Evolutionary conservation across 345 rosid species (phyloP), one percentile per base, ranked within the genome.

Genomic region (Populus euphratica): DNA sequence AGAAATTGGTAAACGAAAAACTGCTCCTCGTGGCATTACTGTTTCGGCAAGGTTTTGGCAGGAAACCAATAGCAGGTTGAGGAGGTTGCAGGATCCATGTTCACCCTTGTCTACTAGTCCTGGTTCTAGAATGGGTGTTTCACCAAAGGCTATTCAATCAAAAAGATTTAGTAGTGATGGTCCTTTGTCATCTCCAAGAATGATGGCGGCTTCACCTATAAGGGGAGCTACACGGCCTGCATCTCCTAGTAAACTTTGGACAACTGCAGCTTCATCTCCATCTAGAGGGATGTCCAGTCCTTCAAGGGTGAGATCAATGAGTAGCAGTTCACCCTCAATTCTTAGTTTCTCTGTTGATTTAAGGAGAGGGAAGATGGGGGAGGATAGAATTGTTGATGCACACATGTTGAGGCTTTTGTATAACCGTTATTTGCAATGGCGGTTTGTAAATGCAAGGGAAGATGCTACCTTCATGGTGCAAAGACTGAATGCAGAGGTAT

Each of bases 31-130:
- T 69, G 89, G 89, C 41, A 81, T 77, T 54, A 77, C 44, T 49
- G 81, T 85, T 73, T 95, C 97, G 59, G 90, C 97, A 5, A 91
- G 87, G 85, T 95, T 95, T 84, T 95, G 99, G 98, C 99, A 90
- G 79, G 98, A 95, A 84, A 92, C 98, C 61, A 93, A 95, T 78
- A 90, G 88, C 81, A 88, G 96, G 84, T 79, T 95, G 84, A 90
- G 99, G 80, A 83, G 98, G 80, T 81, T 93, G 73, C 98, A 91
- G 79, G 99, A 95, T 85, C 97, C 94, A 0, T 89, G 94, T 23
- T 92, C 94, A 2, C 94, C 93, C 27, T 77, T 89, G 74, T 90
- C 84, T 29, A 67, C 85, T 29, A 91, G 92, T 82, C 94, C 92
- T 6, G 86, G 86, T 73, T 86, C 88, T 1, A 89, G 91, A 85